Conservation (phyloP, 345 rosid genomes). For the Heritiera littoralis region DNA sequence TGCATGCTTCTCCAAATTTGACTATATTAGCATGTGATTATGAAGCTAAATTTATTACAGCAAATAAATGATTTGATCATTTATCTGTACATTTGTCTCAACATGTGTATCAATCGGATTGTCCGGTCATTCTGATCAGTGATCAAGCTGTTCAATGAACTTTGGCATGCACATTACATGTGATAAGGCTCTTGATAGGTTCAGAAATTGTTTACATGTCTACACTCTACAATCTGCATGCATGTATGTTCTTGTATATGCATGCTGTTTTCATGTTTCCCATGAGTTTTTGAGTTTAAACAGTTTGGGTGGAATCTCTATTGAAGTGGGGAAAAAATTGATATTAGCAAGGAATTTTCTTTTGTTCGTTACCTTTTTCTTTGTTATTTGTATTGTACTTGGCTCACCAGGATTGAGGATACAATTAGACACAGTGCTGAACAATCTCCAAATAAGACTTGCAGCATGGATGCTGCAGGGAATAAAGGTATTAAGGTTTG, state of each 20-base stretch:
- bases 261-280: neutral
- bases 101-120: neutral
- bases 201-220: neutral
- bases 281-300: slow-evolving; percentile 1
- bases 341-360: neutral
- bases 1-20: neutral
- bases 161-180: neutral
- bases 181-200: slow-evolving; percentile 13
- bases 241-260: neutral
- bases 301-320: neutral
- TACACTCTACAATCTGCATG: neutral
- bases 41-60: neutral
- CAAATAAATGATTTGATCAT: neutral
- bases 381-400: neutral
- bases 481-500: slow-evolving; percentile 19
- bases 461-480: slow-evolving; percentile 9
- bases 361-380: neutral
- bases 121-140: neutral
- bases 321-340: neutral
- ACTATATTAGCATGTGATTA: neutral
- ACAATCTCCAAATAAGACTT: slow-evolving; percentile 11
- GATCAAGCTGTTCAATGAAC: slow-evolving; percentile 1
- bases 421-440: slow-evolving; percentile 1
- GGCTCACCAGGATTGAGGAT: slow-evolving; percentile 15
- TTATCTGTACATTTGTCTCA: neutral